Evolutionary conservation across 352 stramenopile species (phyloP).

Genomic region (Pythium oligandrum): DNA sequence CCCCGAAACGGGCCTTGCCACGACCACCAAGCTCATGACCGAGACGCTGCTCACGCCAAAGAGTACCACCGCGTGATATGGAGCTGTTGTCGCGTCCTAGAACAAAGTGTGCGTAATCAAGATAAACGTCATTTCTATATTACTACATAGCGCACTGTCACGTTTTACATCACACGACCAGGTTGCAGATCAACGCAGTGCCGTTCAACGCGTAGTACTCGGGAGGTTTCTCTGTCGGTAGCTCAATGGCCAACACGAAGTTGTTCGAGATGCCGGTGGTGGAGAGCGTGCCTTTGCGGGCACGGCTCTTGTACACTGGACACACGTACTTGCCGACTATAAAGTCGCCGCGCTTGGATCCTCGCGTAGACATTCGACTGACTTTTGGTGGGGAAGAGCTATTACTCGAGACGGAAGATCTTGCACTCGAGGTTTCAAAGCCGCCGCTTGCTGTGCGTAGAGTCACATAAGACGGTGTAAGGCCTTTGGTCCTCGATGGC

Average conservation of each 20-base stretch:
- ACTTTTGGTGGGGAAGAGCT: background rate
- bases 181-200: constrained; percentile 84
- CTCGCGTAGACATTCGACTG: constrained; percentile 1
- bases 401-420: constrained; percentile 4
- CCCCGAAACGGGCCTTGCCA: constrained; percentile 7
- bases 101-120: constrained; percentile 2
- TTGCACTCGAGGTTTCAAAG: constrained; percentile 22
- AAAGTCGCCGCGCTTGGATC: background rate
- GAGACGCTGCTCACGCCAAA: constrained; percentile 21
- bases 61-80: constrained; percentile 5
- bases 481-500: constrained; percentile 15
- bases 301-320: constrained; percentile 90
- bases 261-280: constrained; percentile 93
- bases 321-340: constrained; percentile 64
- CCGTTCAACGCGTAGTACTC: constrained; percentile 89
- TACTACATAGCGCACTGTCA: background rate
- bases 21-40: constrained; percentile 16
- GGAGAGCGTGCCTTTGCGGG: constrained; percentile 85
- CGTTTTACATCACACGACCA: constrained; percentile 26
- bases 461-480: constrained; percentile 23
- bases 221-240: constrained; percentile 64
- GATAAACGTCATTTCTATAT: background rate
- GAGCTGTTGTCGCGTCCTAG: background rate
- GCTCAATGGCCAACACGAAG: constrained; percentile 88
- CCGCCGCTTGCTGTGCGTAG: constrained; percentile 16